Percentiles rank a stretch among this genome's conserved stretches.
Evolutionary conservation across 1,284 basidiomycete genomes (phyloP).

Genomic region (Phaffia rhodozyma): DNA sequence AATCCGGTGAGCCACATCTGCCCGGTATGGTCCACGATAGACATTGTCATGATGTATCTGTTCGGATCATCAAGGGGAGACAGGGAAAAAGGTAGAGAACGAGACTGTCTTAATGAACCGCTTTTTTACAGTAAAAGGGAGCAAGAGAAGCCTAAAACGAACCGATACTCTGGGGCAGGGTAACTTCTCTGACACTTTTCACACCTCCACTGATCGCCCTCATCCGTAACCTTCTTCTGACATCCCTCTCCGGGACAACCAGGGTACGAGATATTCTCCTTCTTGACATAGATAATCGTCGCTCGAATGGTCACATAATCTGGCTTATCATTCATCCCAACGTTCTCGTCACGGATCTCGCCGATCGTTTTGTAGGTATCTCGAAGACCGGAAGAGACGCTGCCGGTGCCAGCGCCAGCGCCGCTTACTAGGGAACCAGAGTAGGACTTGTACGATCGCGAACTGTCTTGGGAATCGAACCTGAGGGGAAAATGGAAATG

Average conservation of each 20-base stretch:
- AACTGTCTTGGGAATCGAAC: slow-evolving; percentile 54
- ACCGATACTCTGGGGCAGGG: slow-evolving; percentile 70
- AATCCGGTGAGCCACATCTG: slow-evolving; percentile 92
- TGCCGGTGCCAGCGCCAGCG: slow-evolving; percentile 25
- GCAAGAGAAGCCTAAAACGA: slow-evolving; percentile 25
- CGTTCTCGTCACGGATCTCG: slow-evolving; percentile 67
- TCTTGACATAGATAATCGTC: slow-evolving; percentile 80
- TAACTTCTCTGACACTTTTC: slow-evolving; percentile 81
- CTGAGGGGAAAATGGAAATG: slow-evolving; percentile 21
- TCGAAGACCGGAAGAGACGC: slow-evolving; percentile 43
- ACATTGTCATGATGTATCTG: slow-evolving; percentile 82
- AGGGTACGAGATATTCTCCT: slow-evolving; percentile 77
- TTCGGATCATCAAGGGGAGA: not conserved
- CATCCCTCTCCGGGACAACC: slow-evolving; percentile 74
- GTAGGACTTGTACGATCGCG: slow-evolving; percentile 57
- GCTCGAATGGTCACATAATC: slow-evolving; percentile 76
- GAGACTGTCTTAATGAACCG: not conserved
- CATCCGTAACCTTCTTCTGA: slow-evolving; percentile 79
- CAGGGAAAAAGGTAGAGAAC: not conserved
- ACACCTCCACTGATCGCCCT: slow-evolving; percentile 67
- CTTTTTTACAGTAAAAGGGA: not conserved
- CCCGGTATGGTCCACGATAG: slow-evolving; percentile 76
- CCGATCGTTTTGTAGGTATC: slow-evolving; percentile 60
- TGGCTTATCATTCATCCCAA: slow-evolving; percentile 64
- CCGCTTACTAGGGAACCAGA: slow-evolving; percentile 37